Conservation (phyloP, 108 stramenopile species). For the Schizochytrium sp. region DNA sequence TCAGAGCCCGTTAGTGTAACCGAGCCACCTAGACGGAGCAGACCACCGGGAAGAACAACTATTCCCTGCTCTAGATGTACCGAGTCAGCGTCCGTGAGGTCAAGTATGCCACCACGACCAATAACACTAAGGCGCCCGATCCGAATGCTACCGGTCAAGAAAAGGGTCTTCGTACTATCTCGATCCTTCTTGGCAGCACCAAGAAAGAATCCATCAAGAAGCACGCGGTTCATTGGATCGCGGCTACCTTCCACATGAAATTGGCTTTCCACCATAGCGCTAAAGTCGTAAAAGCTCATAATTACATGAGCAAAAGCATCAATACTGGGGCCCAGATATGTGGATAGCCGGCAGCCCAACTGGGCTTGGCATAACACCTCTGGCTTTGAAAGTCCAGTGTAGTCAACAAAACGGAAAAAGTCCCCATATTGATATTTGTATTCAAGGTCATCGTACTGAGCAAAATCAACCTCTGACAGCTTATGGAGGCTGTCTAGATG, state of each 20-base stretch:
- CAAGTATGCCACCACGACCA: constrained; percentile 29
- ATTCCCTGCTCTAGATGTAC: constrained; percentile 40
- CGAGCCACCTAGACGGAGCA: constrained; percentile 20
- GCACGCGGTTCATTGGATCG: constrained; percentile 1
- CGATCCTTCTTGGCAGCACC: background rate
- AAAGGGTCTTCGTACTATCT: background rate
- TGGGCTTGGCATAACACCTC: constrained; percentile 37
- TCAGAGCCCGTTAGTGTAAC: constrained; percentile 2
- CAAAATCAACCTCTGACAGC: constrained; percentile 26
- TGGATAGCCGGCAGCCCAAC: constrained; percentile 33
- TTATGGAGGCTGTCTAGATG: background rate
- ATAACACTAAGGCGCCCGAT: constrained; percentile 40
- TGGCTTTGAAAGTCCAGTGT: background rate
- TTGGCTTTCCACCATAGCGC: background rate
- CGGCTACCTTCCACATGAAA: constrained; percentile 16
- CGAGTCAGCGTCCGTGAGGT: background rate
- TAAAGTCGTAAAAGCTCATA: constrained; percentile 53
- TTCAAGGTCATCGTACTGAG: background rate
- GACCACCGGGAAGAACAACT: constrained; percentile 46
- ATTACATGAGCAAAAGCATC: constrained; percentile 56
- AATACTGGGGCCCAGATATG: background rate
- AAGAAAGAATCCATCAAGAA: constrained; percentile 46
- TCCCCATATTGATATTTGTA: background rate
- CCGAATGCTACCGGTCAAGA: constrained; percentile 33
- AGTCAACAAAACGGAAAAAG: background rate